A percentile compares a stretch with the other conserved stretches of the same genome.
These are phyloP conservation scores for Eleusine indica DNA, from an alignment of 176 grass and related monocot genomes.

Conservation along the genomic window DNA sequence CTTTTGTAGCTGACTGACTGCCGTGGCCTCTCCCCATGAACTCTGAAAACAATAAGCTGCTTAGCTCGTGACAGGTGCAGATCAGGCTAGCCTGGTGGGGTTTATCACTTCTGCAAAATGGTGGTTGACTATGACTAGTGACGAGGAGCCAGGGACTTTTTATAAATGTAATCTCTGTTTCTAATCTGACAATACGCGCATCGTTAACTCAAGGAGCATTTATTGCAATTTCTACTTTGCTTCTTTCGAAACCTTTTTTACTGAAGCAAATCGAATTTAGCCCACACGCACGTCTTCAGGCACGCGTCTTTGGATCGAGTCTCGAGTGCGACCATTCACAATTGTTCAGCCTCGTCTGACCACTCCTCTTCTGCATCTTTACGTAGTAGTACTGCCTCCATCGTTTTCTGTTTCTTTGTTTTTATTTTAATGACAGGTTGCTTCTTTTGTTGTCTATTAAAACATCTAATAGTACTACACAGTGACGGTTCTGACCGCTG, in stretches of 20 bases:
- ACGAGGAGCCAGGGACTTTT: neutral
- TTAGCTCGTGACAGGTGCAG: neutral
- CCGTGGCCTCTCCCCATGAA: neutral
- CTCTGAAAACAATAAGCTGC: neutral
- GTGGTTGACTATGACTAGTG: constrained; percentile 14
- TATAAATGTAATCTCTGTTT: neutral
- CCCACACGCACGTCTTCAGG: neutral
- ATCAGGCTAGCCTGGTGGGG: neutral
- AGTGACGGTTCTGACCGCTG: no score
- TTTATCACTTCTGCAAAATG: neutral
- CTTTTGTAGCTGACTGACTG: neutral
- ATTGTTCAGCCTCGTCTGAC: neutral
- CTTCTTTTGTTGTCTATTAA: neutral
- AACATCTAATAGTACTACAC: neutral
- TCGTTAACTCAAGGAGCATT: neutral
- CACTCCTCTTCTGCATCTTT: neutral
- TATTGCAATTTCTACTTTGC: neutral
- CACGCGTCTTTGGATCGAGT: neutral
- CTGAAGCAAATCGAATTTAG: neutral
- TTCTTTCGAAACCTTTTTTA: neutral
- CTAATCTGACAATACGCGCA: neutral
- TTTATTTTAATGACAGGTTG: neutral
- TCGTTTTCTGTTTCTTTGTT: neutral
- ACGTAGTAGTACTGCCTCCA: neutral
- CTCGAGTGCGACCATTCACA: neutral